Evolutionary conservation across 805 yeast species (phyloP).

Genomic region (Teunomyces aglyptinius): DNA sequence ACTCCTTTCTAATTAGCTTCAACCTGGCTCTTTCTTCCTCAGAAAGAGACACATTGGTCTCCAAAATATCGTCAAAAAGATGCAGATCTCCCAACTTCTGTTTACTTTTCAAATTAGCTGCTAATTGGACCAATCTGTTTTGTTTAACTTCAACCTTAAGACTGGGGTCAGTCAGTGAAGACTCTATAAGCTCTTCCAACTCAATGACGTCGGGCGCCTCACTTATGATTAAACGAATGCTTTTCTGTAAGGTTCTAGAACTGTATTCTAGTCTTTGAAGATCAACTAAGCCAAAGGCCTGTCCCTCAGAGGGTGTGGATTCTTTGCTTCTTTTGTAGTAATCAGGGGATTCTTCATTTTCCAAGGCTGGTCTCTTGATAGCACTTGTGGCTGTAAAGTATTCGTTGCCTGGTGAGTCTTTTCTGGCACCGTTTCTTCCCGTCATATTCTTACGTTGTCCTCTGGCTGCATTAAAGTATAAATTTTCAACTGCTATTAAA

Average conservation of each 20-base stretch:
- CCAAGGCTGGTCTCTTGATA: background rate
- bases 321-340: background rate
- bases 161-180: constrained; percentile 37
- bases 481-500: background rate
- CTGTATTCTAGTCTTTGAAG: constrained; percentile 40
- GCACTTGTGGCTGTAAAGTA: background rate
- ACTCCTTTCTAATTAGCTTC: constrained; percentile 5
- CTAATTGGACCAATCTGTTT: constrained; percentile 55
- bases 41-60: constrained; percentile 31
- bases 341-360: background rate
- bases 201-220: constrained; percentile 55
- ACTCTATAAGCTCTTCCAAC: constrained; percentile 32
- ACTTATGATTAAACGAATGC: constrained; percentile 18
- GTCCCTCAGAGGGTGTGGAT: background rate
- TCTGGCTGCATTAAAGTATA: constrained; percentile 2
- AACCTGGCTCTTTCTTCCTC: constrained; percentile 12
- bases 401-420: background rate
- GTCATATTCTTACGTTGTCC: background rate
- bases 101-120: constrained; percentile 56
- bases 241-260: constrained; percentile 27
- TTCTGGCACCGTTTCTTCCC: constrained; percentile 2
- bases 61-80: constrained; percentile 54
- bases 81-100: constrained; percentile 48
- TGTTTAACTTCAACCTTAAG: constrained; percentile 51
- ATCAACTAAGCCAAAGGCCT: constrained; percentile 22